Percentiles rank a stretch among this genome's conserved stretches.
phyloP scores from a whole-genome alignment of 2,329 filamentous ascomycete species.

The Aspergillus latus region DNA sequence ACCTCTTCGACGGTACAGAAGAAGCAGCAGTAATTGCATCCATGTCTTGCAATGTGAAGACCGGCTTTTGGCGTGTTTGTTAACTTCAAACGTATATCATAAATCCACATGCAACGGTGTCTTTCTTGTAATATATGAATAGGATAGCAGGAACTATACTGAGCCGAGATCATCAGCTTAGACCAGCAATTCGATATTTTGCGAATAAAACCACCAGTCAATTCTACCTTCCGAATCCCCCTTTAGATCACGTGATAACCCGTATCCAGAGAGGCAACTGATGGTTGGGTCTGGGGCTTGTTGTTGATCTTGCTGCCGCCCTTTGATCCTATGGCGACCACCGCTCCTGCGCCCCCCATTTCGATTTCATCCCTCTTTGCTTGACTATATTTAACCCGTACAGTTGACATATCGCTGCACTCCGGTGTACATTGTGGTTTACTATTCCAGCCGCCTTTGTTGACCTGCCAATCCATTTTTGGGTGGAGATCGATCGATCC shows the following conservation, averaged over 20 bases:
- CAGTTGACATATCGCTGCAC: neutral
- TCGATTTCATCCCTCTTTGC: neutral
- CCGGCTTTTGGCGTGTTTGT: neutral
- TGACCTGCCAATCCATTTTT: slow-evolving; percentile 14
- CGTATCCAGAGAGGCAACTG: slow-evolving; percentile 4
- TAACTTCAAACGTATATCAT: slow-evolving; percentile 1
- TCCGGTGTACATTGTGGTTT: slow-evolving; percentile 1
- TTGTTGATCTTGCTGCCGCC: slow-evolving; percentile 8
- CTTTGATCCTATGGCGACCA: neutral
- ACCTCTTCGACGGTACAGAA: slow-evolving; percentile 87
- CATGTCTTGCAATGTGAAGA: neutral
- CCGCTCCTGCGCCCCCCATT: neutral
- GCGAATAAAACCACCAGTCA: no score
- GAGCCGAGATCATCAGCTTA: neutral
- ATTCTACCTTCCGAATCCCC: no score
- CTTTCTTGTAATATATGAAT: slow-evolving; percentile 4
- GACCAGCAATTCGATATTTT: neutral
- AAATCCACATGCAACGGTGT: slow-evolving; percentile 5
- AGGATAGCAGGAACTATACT: slow-evolving; percentile 1
- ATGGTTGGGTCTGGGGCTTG: neutral
- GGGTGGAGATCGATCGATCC: slow-evolving; percentile 20
- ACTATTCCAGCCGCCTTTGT: slow-evolving; percentile 8
- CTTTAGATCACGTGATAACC: slow-evolving; percentile 8
- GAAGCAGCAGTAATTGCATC: slow-evolving; percentile 60
- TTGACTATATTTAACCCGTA: neutral